Percentiles rank a stretch among this genome's conserved stretches.
Evolutionary conservation across 2,329 filamentous ascomycete species (phyloP).

Genomic region (Colletotrichum destructivum): DNA sequence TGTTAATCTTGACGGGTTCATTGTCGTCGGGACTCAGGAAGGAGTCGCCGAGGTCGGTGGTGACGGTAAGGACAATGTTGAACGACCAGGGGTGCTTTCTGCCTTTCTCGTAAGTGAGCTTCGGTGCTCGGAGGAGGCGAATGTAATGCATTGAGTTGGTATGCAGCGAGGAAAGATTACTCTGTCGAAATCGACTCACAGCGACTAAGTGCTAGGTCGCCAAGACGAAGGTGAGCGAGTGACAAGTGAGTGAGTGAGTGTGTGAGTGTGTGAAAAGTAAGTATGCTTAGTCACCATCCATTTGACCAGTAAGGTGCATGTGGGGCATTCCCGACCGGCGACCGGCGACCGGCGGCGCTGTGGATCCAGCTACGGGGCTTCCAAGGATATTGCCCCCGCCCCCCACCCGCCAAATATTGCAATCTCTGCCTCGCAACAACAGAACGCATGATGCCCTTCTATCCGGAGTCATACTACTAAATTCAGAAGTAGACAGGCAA

Average conservation of each 20-base stretch:
- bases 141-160: constrained; percentile 68
- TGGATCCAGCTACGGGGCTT: neutral
- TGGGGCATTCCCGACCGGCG: neutral
- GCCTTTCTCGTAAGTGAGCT: constrained; percentile 49
- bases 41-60: constrained; percentile 71
- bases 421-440: neutral
- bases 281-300: constrained; percentile 28
- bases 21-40: constrained; percentile 61
- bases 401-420: neutral
- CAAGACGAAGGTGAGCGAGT: neutral
- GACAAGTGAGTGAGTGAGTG: neutral
- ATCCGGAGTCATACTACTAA: too few species aligned
- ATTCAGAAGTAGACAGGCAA: neutral
- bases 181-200: neutral
- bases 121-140: constrained; percentile 65
- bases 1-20: constrained; percentile 60
- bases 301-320: neutral
- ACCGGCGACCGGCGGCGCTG: constrained; percentile 8
- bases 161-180: too few species aligned
- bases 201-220: neutral
- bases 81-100: constrained; percentile 49
- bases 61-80: constrained; percentile 67
- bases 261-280: constrained; percentile 6
- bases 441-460: neutral
- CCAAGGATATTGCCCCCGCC: neutral